phyloP scores from a whole-genome alignment of 2,329 filamentous ascomycete genomes.

The Epichloe scottii region DNA sequence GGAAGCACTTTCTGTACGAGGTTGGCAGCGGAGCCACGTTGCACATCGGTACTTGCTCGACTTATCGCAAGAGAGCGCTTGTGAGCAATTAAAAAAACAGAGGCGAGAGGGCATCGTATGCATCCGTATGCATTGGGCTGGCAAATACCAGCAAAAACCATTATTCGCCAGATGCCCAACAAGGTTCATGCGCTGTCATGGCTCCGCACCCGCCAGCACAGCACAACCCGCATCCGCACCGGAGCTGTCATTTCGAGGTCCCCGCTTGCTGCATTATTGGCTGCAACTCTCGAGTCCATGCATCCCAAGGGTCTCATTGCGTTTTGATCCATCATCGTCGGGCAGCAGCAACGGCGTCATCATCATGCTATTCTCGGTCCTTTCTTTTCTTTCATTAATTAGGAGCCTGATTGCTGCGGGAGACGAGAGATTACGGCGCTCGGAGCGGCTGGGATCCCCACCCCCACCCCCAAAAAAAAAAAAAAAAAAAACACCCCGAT shows the following conservation, averaged over 20 bases:
- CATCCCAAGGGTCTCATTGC: conserved; percentile 4
- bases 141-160: background rate
- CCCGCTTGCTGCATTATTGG: conserved; percentile 5
- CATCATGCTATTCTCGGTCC: background rate
- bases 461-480: no score
- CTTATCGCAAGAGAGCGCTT: background rate
- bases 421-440: background rate
- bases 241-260: background rate
- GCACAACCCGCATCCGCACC: background rate
- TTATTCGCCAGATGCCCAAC: conserved; percentile 1
- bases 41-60: conserved; percentile 11
- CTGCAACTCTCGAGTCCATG: conserved; percentile 6
- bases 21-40: conserved; percentile 22
- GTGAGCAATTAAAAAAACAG: background rate
- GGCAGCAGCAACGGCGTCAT: conserved; percentile 11
- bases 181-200: background rate
- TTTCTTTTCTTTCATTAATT: background rate
- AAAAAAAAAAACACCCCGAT: background rate
- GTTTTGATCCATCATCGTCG: conserved; percentile 10
- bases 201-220: conserved; percentile 5
- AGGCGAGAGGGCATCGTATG: background rate
- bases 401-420: background rate
- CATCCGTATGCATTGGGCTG: conserved; percentile 2
- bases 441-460: background rate
- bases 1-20: background rate